Percentiles rank a stretch among this genome's conserved stretches.
These are phyloP conservation scores for Linum lewisii DNA, from an alignment of 345 rosid species.

Conservation along the genomic window DNA sequence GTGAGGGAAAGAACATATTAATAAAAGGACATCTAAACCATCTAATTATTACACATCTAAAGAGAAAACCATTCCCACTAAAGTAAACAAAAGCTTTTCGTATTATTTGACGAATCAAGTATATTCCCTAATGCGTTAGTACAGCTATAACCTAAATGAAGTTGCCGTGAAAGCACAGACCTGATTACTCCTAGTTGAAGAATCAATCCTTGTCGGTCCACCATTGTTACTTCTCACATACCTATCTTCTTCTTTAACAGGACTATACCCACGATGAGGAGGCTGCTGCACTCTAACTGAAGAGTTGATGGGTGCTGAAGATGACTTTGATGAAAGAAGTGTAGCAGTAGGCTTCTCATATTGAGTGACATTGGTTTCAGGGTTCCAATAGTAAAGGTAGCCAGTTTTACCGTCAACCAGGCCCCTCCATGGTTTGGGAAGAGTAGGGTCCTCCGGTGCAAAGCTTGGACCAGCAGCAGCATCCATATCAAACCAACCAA, in stretches of 20 bases:
- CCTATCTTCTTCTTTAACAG: not conserved
- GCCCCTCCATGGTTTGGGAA: slow-evolving; percentile 6
- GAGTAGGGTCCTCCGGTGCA: slow-evolving; percentile 2
- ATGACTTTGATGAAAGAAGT: not conserved
- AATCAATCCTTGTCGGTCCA: not conserved
- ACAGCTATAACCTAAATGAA: not conserved
- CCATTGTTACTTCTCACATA: slow-evolving; percentile 1
- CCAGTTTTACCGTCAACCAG: slow-evolving; percentile 6
- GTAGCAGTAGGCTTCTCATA: slow-evolving; percentile 3
- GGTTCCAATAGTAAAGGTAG: slow-evolving; percentile 4
- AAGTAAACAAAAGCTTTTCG: not conserved
- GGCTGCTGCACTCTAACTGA: slow-evolving; percentile 4
- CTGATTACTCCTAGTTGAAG: not conserved
- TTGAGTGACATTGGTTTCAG: slow-evolving; percentile 1
- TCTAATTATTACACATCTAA: not conserved
- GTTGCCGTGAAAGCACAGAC: not conserved
- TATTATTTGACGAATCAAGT: no score
- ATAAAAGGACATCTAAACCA: not conserved
- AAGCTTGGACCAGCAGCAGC: not conserved
- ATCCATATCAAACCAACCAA: not conserved
- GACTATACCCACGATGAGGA: not conserved
- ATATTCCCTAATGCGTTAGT: no score
- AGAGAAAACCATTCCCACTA: not conserved
- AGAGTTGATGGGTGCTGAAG: not conserved
- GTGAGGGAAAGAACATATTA: no score